A percentile compares a stretch with the other conserved stretches of the same genome.
These are phyloP conservation scores for Leccinum subgranulosum DNA, from an alignment of 768 basidiomycete genomes.

Conservation along the genomic window DNA sequence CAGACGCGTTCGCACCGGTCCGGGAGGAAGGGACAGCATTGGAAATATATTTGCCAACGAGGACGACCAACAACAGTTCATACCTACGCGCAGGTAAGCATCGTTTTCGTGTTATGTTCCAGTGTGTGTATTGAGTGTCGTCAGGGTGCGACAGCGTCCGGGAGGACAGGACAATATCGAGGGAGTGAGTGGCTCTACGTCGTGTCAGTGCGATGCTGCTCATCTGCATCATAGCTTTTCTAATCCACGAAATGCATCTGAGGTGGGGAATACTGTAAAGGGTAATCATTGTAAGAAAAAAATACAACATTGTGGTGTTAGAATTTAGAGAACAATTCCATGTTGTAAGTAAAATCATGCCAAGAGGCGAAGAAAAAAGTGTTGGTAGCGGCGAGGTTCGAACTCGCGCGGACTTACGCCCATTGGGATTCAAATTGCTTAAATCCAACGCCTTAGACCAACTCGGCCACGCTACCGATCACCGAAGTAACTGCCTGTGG, in stretches of 20 bases:
- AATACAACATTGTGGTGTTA: neutral
- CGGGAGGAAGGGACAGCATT: constrained; percentile 30
- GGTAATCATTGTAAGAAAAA: neutral
- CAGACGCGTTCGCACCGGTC: constrained; percentile 34
- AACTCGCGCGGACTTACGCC: constrained; percentile 84
- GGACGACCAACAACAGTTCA: constrained; percentile 45
- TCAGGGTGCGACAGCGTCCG: constrained; percentile 64
- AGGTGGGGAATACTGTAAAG: neutral
- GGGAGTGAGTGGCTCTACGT: constrained; percentile 27
- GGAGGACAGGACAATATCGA: constrained; percentile 63
- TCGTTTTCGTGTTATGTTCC: neutral
- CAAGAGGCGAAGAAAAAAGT: constrained; percentile 4
- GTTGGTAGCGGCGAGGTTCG: constrained; percentile 85
- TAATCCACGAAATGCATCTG: constrained; percentile 3
- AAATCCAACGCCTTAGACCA: constrained; percentile 92
- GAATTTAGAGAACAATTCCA: neutral
- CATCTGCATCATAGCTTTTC: constrained; percentile 26
- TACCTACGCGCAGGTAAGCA: constrained; percentile 64
- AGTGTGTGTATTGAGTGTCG: neutral
- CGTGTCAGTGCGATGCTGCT: constrained; percentile 4
- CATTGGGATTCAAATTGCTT: constrained; percentile 79
- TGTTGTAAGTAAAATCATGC: no score
- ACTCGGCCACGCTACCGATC: constrained; percentile 77
- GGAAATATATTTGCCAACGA: constrained; percentile 45
- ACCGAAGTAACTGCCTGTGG: neutral